These are phyloP conservation scores for Sugiyamaella chiloensis DNA, from an alignment of 805 yeast species.

Conservation along the genomic window DNA sequence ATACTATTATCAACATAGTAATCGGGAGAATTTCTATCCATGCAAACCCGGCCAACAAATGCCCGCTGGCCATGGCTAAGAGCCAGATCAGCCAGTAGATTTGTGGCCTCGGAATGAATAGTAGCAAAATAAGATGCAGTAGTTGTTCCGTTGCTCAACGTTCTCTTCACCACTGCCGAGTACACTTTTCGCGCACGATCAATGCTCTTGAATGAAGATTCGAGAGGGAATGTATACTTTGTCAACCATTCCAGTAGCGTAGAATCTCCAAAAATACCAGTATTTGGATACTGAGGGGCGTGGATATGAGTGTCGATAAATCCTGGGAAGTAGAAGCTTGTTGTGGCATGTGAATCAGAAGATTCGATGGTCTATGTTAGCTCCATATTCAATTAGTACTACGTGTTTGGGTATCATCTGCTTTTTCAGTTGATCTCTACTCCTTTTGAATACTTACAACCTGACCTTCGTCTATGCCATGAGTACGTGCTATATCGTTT, in stretches of 20 bases:
- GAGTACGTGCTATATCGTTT: slow-evolving; percentile 28
- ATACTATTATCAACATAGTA: slow-evolving; percentile 56
- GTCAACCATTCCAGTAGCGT: slow-evolving; percentile 88
- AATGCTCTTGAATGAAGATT: slow-evolving; percentile 58
- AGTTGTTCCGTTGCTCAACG: slow-evolving; percentile 81
- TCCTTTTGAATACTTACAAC: slow-evolving; percentile 7
- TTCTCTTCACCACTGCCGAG: slow-evolving; percentile 59
- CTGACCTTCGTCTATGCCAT: slow-evolving; percentile 18
- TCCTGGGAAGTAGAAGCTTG: slow-evolving; percentile 72
- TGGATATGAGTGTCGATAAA: slow-evolving; percentile 81
- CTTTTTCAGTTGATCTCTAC: no score
- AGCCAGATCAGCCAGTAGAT: slow-evolving; percentile 70
- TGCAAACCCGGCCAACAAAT: slow-evolving; percentile 88
- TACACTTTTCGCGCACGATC: slow-evolving; percentile 61
- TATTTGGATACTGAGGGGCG: slow-evolving; percentile 80
- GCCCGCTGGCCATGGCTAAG: slow-evolving; percentile 76
- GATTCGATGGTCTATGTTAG: slow-evolving; percentile 3
- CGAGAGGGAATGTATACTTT: slow-evolving; percentile 86
- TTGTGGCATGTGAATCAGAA: background rate
- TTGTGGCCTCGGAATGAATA: slow-evolving; percentile 72
- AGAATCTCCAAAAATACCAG: slow-evolving; percentile 78
- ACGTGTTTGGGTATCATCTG: no score
- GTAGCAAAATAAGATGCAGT: slow-evolving; percentile 91
- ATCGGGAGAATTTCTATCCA: slow-evolving; percentile 80
- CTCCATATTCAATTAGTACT: slow-evolving; percentile 7